phyloP scores from a whole-genome alignment of 805 yeast species.

The Cyberlindnera saturnus region DNA sequence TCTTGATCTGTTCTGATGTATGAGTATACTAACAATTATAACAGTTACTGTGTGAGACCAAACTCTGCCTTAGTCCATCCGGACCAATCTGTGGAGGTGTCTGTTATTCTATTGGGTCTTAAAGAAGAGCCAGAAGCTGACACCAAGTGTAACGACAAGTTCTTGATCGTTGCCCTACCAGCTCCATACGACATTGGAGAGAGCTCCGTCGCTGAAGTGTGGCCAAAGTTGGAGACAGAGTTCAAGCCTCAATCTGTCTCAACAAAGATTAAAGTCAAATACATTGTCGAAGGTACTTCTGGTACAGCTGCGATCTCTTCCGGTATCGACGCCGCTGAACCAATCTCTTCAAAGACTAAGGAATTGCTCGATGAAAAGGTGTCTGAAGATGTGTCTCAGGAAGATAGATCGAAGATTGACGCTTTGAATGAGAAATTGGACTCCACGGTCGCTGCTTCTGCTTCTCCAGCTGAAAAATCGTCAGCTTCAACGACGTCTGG shows the following conservation, averaged over 20 bases:
- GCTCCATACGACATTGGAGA: slow-evolving; percentile 54
- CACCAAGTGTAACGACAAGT: slow-evolving; percentile 85
- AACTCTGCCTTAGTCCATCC: slow-evolving; percentile 80
- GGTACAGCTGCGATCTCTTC: slow-evolving; percentile 8
- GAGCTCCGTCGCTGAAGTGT: slow-evolving; percentile 56
- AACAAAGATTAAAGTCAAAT: slow-evolving; percentile 63
- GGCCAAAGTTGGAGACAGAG: slow-evolving; percentile 67
- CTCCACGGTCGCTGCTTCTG: slow-evolving; percentile 28
- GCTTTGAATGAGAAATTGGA: slow-evolving; percentile 40
- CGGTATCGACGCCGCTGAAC: slow-evolving; percentile 12
- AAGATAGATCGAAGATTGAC: slow-evolving; percentile 36
- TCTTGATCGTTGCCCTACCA: slow-evolving; percentile 82
- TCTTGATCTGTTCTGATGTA: not conserved
- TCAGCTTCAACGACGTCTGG: slow-evolving; percentile 15
- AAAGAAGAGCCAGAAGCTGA: slow-evolving; percentile 67
- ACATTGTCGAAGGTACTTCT: slow-evolving; percentile 25
- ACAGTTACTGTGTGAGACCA: slow-evolving; percentile 80
- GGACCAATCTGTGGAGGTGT: slow-evolving; percentile 64
- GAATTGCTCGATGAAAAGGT: slow-evolving; percentile 7
- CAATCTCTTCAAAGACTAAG: slow-evolving; percentile 2
- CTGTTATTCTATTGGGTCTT: slow-evolving; percentile 82
- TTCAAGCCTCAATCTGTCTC: slow-evolving; percentile 49
- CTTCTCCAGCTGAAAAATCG: slow-evolving; percentile 12
- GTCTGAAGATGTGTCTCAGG: slow-evolving; percentile 28
- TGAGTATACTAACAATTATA: slow-evolving; percentile 6